A percentile compares a stretch with the other conserved stretches of the same genome.
Conservation (phyloP, 2,329 filamentous ascomycete genomes). For the Cercospora sp. region DNA sequence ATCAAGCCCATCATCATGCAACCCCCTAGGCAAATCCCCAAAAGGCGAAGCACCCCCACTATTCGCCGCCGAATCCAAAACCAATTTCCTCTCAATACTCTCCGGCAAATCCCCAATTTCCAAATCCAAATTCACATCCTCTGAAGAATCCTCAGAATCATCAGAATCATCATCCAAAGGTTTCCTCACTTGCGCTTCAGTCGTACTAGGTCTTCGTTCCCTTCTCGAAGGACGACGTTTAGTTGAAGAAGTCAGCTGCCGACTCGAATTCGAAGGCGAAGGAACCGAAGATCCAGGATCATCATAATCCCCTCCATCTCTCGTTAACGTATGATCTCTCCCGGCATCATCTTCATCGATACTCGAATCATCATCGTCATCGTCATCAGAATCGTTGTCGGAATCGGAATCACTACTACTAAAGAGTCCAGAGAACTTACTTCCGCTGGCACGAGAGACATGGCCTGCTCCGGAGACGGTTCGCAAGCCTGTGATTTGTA, state of each 20-base stretch:
- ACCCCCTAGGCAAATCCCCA: conserved; percentile 20
- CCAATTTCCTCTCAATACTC: conserved; percentile 21
- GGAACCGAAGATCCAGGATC: conserved; percentile 40
- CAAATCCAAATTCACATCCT: conserved; percentile 18
- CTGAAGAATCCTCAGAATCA: conserved; percentile 14
- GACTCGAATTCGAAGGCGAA: not conserved
- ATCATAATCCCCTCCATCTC: conserved; percentile 48
- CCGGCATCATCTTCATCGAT: conserved; percentile 33
- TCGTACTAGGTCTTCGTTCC: conserved; percentile 33
- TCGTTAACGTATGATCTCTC: conserved; percentile 39
- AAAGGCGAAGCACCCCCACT: conserved; percentile 19
- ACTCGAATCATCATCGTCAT: conserved; percentile 45
- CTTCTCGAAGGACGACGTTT: conserved; percentile 18
- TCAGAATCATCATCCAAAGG: conserved; percentile 36
- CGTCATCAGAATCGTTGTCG: conserved; percentile 51
- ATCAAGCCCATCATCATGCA: conserved; percentile 22
- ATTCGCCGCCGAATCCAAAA: conserved; percentile 14
- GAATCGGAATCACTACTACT: conserved; percentile 31
- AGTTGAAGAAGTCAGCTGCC: not conserved
- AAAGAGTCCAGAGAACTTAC: conserved; percentile 33
- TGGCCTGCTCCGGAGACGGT: conserved; percentile 20
- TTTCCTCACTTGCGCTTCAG: conserved; percentile 37
- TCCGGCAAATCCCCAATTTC: conserved; percentile 10
- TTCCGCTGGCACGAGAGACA: conserved; percentile 19
- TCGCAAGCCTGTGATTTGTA: conserved; percentile 32